A percentile compares a stretch with the other conserved stretches of the same genome.
These are phyloP conservation scores for Pyracantha coccinea DNA, from an alignment of 331 rosid species.

Conservation along the genomic window DNA sequence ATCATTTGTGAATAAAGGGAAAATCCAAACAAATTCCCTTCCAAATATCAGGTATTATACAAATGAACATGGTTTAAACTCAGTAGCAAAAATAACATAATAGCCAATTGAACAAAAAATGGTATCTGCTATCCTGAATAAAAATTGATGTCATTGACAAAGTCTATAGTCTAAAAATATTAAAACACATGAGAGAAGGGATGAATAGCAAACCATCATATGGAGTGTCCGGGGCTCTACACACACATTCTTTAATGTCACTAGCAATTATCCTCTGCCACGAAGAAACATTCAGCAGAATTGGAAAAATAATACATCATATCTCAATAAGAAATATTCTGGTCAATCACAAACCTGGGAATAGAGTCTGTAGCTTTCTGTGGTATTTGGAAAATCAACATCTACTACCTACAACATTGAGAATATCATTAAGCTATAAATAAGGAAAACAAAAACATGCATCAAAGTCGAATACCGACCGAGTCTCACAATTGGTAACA, in stretches of 20 bases:
- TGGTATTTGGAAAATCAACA: slow-evolving; percentile 78
- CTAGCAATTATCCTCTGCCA: slow-evolving; percentile 88
- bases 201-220: slow-evolving; percentile 70
- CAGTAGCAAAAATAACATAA: not conserved
- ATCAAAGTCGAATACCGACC: not conserved
- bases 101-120: not conserved
- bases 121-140: not conserved
- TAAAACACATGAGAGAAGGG: slow-evolving; percentile 1
- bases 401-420: slow-evolving; percentile 67
- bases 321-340: slow-evolving; percentile 16
- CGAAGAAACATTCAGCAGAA: slow-evolving; percentile 23
- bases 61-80: not conserved
- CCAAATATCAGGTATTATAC: not conserved
- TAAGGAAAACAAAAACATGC: not conserved
- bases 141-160: not conserved
- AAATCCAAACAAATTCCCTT: not conserved
- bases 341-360: slow-evolving; percentile 68
- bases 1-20: not conserved
- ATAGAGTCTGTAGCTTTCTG: slow-evolving; percentile 90
- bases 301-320: not conserved
- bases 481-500: not conserved
- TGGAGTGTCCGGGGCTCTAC: slow-evolving; percentile 96
- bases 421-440: not conserved
- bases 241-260: slow-evolving; percentile 98
- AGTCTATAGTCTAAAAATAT: not conserved